Conservation (phyloP, 2,329 filamentous ascomycete genomes). For the Pestalotiopsis sp. region DNA sequence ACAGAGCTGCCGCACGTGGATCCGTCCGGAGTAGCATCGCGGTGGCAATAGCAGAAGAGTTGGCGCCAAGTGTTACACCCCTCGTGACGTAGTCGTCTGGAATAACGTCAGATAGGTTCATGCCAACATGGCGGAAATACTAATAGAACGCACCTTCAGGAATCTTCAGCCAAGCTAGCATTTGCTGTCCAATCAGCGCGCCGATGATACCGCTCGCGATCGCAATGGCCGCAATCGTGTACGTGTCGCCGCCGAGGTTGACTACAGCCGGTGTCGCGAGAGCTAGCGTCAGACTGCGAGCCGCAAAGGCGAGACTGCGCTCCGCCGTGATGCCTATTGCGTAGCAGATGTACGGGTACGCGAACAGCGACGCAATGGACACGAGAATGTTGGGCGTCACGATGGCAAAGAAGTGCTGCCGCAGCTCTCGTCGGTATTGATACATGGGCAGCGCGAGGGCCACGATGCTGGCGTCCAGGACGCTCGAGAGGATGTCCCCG, state of each 20-base stretch:
- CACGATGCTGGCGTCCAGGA: constrained; percentile 61
- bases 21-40: constrained; percentile 58
- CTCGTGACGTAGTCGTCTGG: constrained; percentile 64
- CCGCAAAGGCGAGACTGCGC: constrained; percentile 57
- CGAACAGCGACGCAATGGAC: constrained; percentile 56
- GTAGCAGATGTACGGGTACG: constrained; percentile 57
- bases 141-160: constrained; percentile 46
- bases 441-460: constrained; percentile 64
- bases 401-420: constrained; percentile 55
- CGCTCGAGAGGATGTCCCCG: constrained; percentile 56
- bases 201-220: constrained; percentile 64
- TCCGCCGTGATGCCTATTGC: constrained; percentile 55
- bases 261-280: constrained; percentile 59
- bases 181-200: constrained; percentile 53
- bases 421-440: constrained; percentile 59
- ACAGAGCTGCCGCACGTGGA: constrained; percentile 60
- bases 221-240: constrained; percentile 57
- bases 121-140: background rate
- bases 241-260: constrained; percentile 59
- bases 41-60: constrained; percentile 62
- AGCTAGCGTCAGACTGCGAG: constrained; percentile 60
- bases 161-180: constrained; percentile 52
- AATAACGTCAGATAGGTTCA: background rate
- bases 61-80: constrained; percentile 64
- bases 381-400: constrained; percentile 54